Base-by-base conservation (phyloP, 2,329 filamentous ascomycete species). In the Calonectria pseudoturangicola region DNA sequence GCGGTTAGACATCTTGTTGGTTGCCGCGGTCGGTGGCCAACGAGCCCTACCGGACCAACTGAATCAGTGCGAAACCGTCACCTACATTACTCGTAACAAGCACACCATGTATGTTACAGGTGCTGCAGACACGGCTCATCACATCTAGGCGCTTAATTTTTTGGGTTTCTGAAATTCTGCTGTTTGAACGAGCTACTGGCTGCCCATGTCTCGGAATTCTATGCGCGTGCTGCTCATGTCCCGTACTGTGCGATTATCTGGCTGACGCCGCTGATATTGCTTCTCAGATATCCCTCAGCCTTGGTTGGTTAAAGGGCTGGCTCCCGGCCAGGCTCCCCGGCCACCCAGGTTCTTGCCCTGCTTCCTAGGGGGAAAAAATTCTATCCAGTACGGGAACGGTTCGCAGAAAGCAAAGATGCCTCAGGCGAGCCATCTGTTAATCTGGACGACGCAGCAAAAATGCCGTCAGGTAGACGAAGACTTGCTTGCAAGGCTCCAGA, bases 401-500 rank as follows among this genome's bases (percentile, higher is more conserved):
- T 75, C 66, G 71, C 74, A 74, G 68, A 25, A 73, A 67, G 54
- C 39, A 36, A 21, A 63, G 70, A 25, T 74, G 73, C 74, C 68
- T 71, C 33, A 75, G 74, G 70, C 66, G 30, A 54, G 43, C 39
- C 39, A 41, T 28, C 62, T 13, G 30, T 45, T 63, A 7, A 39
- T 47, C 33, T 64, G 33, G 21, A 45, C 33, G 36, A 62, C 50
- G 36, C 48, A 65, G 39, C 25, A 41, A 50, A 28, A 30, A 45
- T 12, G 3, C 25, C 16, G 56, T 25, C 27, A 48, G n/a, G 41
- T 41, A 30, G 15, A 39, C 28, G n/a, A 39, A 15, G 54, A 41
- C 13, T 33, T 41, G n/a, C 15, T 21, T 27, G 33, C 54, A 58
- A 41, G 33, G 54, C 33, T 48, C 51, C 30, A 16, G 30, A 36